Base-by-base conservation (phyloP, 2,329 filamentous ascomycete species). In the Cercospora zeae-maydis region DNA sequence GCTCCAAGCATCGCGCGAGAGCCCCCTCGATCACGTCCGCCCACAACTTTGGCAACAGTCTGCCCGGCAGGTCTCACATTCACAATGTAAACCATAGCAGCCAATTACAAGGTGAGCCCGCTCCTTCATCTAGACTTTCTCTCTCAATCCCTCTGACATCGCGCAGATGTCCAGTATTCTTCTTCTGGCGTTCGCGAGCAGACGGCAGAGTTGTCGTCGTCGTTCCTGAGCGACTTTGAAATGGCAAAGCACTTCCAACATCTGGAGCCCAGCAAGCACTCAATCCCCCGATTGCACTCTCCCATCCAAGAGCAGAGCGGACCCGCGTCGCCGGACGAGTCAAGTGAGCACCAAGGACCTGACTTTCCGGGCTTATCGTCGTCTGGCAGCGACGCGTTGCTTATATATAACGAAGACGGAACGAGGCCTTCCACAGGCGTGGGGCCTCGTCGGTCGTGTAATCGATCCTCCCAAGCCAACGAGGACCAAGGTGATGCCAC, bases 81-180 rank as follows among this genome's bases (percentile, higher is more conserved):
- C 75, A 76, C 57, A 67, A 70, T 62, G 70, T 69, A 31, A 67
- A 67, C 33, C 71, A 73, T 62, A 66, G 64, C 33, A 63, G 61
- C 37, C 45, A 49, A n/a, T 56, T 34, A 16, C 56, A 59, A 52
- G 57, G 57, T 59, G 37, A 16, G 56, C 64, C 60, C 53, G 68
- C 66, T 52, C n/a, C 30, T 19, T 52, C 14, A 52, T 52, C 47
- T 54, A 34, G 51, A 42, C 51, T 61, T 39, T 54, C 49, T 33
- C 13, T 19, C 7, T 14, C 24, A 52, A 52, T 31, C 47, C 24
- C 24, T 16, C 47, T 52, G 10, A 58, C 34, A 8, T 14, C 33
- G 16, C n/a, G 21, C 81, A 87, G 72, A 82, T 39, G 70, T 75
- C 4, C 74, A 75, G 27, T 77, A 77, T 64, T 73, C 74, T n/a